These are phyloP conservation scores for Eleusine indica DNA, from an alignment of 176 grass and related monocot genomes.

Conservation along the genomic window DNA sequence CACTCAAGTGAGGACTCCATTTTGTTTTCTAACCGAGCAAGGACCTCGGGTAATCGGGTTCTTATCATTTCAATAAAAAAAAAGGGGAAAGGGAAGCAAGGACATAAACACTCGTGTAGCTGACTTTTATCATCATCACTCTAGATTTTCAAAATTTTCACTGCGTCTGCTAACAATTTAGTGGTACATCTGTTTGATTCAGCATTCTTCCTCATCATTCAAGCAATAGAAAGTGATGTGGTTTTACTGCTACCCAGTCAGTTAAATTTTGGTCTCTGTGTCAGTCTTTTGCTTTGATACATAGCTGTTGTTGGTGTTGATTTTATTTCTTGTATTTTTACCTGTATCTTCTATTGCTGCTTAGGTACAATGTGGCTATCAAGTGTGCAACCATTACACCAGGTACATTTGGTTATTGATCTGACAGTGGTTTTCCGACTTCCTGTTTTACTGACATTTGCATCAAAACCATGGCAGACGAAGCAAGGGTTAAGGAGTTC, in stretches of 20 bases:
- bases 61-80: not conserved
- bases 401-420: conserved; percentile 48
- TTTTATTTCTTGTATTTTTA: not conserved
- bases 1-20: conserved; percentile 61
- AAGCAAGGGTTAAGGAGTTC: conserved; percentile 69
- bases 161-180: not conserved
- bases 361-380: conserved; percentile 81
- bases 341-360: not conserved
- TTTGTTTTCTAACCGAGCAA: no score
- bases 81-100: not conserved
- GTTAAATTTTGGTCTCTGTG: not conserved
- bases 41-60: not conserved
- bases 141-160: not conserved
- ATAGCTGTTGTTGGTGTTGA: not conserved
- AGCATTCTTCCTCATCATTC: not conserved
- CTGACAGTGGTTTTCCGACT: not conserved
- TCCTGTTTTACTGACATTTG: not conserved
- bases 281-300: not conserved
- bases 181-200: not conserved
- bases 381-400: conserved; percentile 91
- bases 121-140: not conserved
- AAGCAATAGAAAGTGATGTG: not conserved
- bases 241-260: not conserved
- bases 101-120: not conserved
- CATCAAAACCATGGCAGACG: conserved; percentile 50